A percentile compares a stretch with the other conserved stretches of the same genome.
These are phyloP conservation scores for Fusarium longipes DNA, from an alignment of 2,329 filamentous ascomycete species.

Conservation along the genomic window DNA sequence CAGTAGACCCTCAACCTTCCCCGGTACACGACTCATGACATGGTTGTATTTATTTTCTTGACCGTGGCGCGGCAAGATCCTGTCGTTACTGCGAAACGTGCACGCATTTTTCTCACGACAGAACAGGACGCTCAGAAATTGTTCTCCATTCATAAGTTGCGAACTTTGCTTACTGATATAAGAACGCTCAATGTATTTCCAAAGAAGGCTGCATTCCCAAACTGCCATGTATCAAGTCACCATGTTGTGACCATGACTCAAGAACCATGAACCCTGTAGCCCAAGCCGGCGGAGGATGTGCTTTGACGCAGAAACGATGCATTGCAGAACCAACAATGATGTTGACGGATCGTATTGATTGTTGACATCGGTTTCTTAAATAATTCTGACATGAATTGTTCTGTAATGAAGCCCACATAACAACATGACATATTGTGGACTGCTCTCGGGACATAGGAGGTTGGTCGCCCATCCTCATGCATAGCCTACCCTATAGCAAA, in stretches of 20 bases:
- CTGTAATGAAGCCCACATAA: neutral
- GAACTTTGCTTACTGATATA: neutral
- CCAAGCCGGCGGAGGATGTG: constrained; percentile 2
- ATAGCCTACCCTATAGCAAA: neutral
- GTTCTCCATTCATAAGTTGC: neutral
- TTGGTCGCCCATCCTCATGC: neutral
- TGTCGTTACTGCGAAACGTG: neutral
- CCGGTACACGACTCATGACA: constrained; percentile 29
- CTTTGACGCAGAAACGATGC: constrained; percentile 12
- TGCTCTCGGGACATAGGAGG: neutral
- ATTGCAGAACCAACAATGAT: neutral
- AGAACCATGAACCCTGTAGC: constrained; percentile 18
- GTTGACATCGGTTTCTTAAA: neutral
- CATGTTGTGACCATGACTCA: constrained; percentile 16
- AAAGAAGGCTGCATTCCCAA: neutral
- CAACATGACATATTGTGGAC: neutral
- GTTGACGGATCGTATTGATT: neutral
- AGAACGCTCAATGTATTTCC: neutral
- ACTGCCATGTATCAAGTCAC: neutral
- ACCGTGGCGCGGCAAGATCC: neutral
- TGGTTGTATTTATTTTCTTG: constrained; percentile 18
- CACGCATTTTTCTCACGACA: neutral
- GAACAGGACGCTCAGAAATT: neutral
- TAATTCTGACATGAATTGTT: neutral
- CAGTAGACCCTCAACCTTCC: constrained; percentile 17